phyloP scores from a whole-genome alignment of 2,329 filamentous ascomycete genomes.

The Beauveria caledonica region DNA sequence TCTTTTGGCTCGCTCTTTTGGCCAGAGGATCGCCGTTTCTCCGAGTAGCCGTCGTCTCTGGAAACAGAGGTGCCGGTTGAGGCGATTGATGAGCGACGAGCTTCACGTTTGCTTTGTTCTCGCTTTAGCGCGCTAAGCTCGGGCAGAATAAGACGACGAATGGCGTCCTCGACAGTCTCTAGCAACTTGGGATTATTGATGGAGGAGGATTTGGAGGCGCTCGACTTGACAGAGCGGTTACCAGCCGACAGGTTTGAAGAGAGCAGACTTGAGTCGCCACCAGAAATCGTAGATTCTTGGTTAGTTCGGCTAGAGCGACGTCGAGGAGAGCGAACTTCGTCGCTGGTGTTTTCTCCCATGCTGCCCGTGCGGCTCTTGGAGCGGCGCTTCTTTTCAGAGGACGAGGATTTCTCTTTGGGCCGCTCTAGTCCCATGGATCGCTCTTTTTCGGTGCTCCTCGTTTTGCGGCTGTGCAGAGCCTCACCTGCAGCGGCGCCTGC shows the following conservation, averaged over 20 bases:
- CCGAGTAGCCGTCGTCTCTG: slow-evolving; percentile 47
- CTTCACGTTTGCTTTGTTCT: slow-evolving; percentile 72
- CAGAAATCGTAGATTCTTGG: slow-evolving; percentile 45
- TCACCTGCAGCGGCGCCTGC: slow-evolving; percentile 5
- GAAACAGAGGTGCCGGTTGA: slow-evolving; percentile 49
- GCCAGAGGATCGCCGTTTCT: slow-evolving; percentile 54
- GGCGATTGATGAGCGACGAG: slow-evolving; percentile 56
- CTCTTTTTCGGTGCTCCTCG: slow-evolving; percentile 34
- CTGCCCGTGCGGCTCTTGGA: slow-evolving; percentile 44
- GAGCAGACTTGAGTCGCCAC: slow-evolving; percentile 44
- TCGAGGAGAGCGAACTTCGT: slow-evolving; percentile 38
- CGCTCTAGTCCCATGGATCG: slow-evolving; percentile 32
- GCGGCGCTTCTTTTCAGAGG: slow-evolving; percentile 34
- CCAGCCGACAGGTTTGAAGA: slow-evolving; percentile 46
- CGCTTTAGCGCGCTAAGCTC: slow-evolving; percentile 88
- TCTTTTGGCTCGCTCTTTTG: slow-evolving; percentile 48
- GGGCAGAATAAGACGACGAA: slow-evolving; percentile 79
- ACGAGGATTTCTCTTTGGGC: slow-evolving; percentile 37
- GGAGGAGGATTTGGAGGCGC: slow-evolving; percentile 54
- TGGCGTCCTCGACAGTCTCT: slow-evolving; percentile 88
- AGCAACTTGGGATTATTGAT: slow-evolving; percentile 89
- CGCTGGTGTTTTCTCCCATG: slow-evolving; percentile 37
- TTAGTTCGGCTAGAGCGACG: slow-evolving; percentile 44
- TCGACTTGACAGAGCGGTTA: slow-evolving; percentile 47
- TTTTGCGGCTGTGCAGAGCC: slow-evolving; percentile 34